Percentiles rank a stretch among this genome's conserved stretches.
phyloP scores from a whole-genome alignment of 176 grass and related monocot species.

The sorghum (Sorghum bicolor) region DNA sequence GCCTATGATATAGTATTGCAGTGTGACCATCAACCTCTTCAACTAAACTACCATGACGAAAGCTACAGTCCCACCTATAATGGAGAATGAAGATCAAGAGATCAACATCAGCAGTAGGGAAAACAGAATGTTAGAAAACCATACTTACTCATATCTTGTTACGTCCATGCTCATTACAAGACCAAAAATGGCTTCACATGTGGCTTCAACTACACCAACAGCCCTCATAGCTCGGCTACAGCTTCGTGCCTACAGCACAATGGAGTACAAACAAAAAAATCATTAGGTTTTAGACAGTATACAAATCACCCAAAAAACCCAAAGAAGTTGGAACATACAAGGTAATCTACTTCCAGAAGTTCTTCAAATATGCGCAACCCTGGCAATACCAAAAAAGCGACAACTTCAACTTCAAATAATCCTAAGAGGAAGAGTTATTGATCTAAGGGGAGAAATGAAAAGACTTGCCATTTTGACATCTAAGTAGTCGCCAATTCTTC shows the following conservation, averaged over 20 bases:
- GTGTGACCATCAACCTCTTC: conserved; percentile 98
- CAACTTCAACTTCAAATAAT: neutral
- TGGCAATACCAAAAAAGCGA: conserved; percentile 30
- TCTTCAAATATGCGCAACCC: conserved; percentile 96
- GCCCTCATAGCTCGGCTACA: conserved; percentile 87
- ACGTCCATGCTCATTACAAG: conserved; percentile 95
- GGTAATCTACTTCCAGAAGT: conserved; percentile 76
- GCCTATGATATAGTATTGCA: conserved; percentile 72
- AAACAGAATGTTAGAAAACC: neutral
- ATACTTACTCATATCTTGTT: conserved; percentile 84
- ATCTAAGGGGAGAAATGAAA: neutral
- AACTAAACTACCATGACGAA: conserved; percentile 84
- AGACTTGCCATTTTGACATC: conserved; percentile 93
- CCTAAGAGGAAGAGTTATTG: neutral
- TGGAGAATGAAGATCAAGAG: conserved; percentile 4
- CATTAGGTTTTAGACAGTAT: neutral
- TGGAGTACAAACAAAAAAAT: neutral
- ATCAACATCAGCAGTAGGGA: neutral
- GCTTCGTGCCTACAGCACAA: conserved; percentile 70
- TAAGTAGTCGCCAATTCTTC: conserved; percentile 88
- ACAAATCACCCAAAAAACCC: neutral
- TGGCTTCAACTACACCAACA: conserved; percentile 88
- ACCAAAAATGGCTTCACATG: conserved; percentile 90
- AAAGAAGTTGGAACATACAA: conserved; percentile 45
- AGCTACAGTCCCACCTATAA: conserved; percentile 95